phyloP scores from a whole-genome alignment of 1,284 basidiomycete species.

The Rhodotorula sp. region DNA sequence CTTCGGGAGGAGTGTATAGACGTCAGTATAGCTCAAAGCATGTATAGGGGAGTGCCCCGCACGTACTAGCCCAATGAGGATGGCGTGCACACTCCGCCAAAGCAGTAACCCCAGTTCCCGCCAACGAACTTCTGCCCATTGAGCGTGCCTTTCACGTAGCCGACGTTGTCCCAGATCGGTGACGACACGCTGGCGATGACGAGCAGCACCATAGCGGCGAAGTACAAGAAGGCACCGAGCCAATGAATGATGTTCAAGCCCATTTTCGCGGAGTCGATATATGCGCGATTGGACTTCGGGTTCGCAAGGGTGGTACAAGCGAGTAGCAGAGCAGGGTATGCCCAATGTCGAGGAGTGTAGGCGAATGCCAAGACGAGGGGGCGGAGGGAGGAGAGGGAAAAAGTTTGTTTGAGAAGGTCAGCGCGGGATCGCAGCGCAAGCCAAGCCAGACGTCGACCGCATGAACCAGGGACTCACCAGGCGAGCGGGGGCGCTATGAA shows the following conservation, averaged over 20 bases:
- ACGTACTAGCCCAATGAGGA: slow-evolving; percentile 1
- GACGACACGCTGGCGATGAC: slow-evolving; percentile 28
- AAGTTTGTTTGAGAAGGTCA: too few species aligned
- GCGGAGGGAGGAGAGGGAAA: too few species aligned
- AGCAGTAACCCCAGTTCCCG: slow-evolving; percentile 35
- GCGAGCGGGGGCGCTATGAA: too few species aligned
- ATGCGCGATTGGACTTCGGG: not conserved
- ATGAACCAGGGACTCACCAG: too few species aligned
- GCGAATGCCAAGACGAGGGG: too few species aligned
- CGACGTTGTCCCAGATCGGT: slow-evolving; percentile 34
- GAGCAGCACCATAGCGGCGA: slow-evolving; percentile 28
- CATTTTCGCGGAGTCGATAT: not conserved
- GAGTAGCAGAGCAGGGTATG: not conserved
- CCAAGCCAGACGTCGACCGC: too few species aligned
- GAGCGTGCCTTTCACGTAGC: slow-evolving; percentile 21
- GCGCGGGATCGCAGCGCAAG: not conserved
- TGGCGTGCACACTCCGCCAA: not conserved
- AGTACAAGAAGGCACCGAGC: slow-evolving; percentile 26
- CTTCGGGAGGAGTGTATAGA: not conserved
- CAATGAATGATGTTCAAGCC: slow-evolving; percentile 19
- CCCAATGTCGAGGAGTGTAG: too few species aligned
- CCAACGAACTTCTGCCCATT: not conserved
- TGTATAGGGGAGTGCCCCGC: too few species aligned
- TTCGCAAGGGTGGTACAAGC: not conserved
- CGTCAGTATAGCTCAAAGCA: too few species aligned